phyloP scores from a whole-genome alignment of 768 basidiomycete species.

The Xerocomellus chrysenteron region DNA sequence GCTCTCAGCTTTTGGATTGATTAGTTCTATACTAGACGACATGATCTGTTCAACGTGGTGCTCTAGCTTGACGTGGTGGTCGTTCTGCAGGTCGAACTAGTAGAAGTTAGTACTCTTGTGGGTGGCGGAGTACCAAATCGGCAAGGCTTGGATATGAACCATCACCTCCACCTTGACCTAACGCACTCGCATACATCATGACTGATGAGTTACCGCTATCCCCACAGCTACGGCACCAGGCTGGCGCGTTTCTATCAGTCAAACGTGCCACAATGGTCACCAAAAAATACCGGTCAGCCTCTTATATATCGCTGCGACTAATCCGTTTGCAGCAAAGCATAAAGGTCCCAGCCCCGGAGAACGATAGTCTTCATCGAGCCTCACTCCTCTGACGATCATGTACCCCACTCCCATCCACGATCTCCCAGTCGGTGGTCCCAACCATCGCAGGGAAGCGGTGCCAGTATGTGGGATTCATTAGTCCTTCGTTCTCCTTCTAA shows the following conservation, averaged over 20 bases:
- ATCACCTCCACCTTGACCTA: slow-evolving; percentile 30
- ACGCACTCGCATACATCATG: slow-evolving; percentile 24
- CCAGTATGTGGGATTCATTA: slow-evolving; percentile 20
- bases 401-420: slow-evolving; percentile 12
- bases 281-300: slow-evolving; percentile 23
- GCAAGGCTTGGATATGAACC: slow-evolving; percentile 30
- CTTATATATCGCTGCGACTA: slow-evolving; percentile 27
- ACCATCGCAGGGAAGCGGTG: slow-evolving; percentile 20
- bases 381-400: slow-evolving; percentile 11
- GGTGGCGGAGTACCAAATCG: slow-evolving; percentile 35
- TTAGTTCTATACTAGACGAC: slow-evolving; percentile 86
- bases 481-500: slow-evolving; percentile 10
- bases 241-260: slow-evolving; percentile 30
- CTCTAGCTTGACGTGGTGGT: slow-evolving; percentile 17
- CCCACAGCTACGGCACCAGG: slow-evolving; percentile 36
- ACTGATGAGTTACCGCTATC: slow-evolving; percentile 23
- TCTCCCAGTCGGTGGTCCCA: slow-evolving; percentile 8
- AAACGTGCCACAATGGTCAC: slow-evolving; percentile 25
- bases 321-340: slow-evolving; percentile 9
- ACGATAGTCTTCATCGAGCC: slow-evolving; percentile 5
- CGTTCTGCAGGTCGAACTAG: slow-evolving; percentile 6
- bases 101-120: background rate
- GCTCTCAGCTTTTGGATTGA: slow-evolving; percentile 96
- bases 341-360: slow-evolving; percentile 10
- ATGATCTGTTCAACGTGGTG: slow-evolving; percentile 38